These are phyloP conservation scores for Leucosporidium scottii DNA, from an alignment of 768 basidiomycete genomes.

Conservation along the genomic window DNA sequence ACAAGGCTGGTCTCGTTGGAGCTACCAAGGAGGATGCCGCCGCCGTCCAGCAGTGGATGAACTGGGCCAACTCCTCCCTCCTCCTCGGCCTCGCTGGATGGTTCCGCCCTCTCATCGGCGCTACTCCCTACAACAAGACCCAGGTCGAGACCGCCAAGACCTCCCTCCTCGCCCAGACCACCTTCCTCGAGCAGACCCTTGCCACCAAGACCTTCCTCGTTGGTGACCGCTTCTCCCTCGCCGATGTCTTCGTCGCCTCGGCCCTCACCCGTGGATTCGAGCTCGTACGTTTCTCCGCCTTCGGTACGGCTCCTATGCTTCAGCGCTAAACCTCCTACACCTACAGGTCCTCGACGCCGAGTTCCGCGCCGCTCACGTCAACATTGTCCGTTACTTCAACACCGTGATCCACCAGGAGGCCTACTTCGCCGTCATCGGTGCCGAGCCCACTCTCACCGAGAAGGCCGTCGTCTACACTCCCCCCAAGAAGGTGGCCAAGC, in stretches of 20 bases:
- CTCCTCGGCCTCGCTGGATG: constrained; percentile 17
- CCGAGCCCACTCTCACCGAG: constrained; percentile 28
- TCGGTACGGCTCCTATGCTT: too few species aligned
- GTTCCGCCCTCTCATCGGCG: constrained; percentile 46
- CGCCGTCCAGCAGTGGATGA: constrained; percentile 75
- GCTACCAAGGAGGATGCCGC: constrained; percentile 59
- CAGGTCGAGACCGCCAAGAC: constrained; percentile 37
- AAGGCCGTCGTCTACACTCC: constrained; percentile 33
- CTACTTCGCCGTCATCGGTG: constrained; percentile 61
- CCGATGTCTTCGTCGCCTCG: constrained; percentile 67
- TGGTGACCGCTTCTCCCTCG: constrained; percentile 87
- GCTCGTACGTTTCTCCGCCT: constrained; percentile 32
- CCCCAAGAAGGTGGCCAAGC: constrained; percentile 56
- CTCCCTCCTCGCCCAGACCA: constrained; percentile 46
- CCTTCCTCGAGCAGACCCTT: constrained; percentile 67
- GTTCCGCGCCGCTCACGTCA: constrained; percentile 60
- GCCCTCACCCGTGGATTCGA: constrained; percentile 53
- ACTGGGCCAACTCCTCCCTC: constrained; percentile 45
- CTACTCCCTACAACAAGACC: constrained; percentile 69
- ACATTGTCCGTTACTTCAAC: constrained; percentile 75
- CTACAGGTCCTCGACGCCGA: constrained; percentile 54
- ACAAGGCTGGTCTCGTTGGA: constrained; percentile 74
- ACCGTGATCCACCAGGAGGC: constrained; percentile 79
- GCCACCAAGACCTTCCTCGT: constrained; percentile 78
- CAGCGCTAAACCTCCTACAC: not conserved